Evolutionary conservation across 2,329 filamentous ascomycete genomes (phyloP), one percentile per base, ranked within the genome.

Genomic region (Dothiorella sarmentorum): DNA sequence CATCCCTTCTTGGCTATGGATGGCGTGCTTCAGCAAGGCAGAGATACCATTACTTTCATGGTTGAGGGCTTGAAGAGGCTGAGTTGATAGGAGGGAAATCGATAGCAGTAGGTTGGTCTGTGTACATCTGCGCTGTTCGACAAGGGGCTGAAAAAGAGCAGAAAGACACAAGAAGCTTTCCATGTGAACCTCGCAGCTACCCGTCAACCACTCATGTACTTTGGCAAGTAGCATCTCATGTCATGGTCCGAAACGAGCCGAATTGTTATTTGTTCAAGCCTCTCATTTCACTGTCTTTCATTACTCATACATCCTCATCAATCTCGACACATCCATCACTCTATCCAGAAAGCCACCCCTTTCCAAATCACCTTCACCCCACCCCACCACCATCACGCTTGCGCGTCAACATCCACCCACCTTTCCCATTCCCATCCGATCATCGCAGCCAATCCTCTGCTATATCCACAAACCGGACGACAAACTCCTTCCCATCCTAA

Each of bases 1-100:
- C 58, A 60, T 56, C 42, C 40, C 6, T 55, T 60, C 29, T 7
- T 60, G 37, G 58, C 58, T 4, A 38, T 56, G 51, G 44, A 47
- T 13, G 51, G 58, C 4, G 58, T 60, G 13, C 24, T 60, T 20
- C 38, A 60, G 29, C 51, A 49, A 26, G 58, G 58, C 3, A 56
- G 49, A 44, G 38, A 47, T n/a, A 29, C 40, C 17, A 52, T 60
- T 20, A 44, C 29, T 3, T 42, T 56, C 22, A 43, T 44, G 37
- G 49, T 52, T 13, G 51, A 47, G 20, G 58, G 31, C 4, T 27
- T 60, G 40, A 56, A 60, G 51, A 45, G 26, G 22, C 18, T 56
- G 17, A 26, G n/a, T 1, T 43, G 38, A 44, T 31, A 2, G n/a
- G n/a, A 5, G 11, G 17, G n/a, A n/a, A 26, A 11, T 1, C 33